Evolutionary conservation across 192 early-diverging fungal species (phyloP), one percentile per base, ranked within the genome.

Genomic region (Linnemannia zychae): DNA sequence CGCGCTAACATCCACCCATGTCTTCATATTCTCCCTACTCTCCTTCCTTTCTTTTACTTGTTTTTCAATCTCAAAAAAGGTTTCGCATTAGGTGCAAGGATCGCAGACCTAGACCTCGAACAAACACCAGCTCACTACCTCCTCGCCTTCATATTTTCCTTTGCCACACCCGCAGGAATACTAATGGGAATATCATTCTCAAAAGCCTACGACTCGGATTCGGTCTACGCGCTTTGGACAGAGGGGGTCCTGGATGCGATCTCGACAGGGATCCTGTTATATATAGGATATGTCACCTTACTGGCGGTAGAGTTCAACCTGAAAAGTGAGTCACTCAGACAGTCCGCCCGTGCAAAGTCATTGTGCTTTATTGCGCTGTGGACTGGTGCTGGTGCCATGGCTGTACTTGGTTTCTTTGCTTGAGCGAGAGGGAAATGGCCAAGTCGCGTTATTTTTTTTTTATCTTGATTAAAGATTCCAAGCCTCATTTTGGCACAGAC

Each of bases 261-360:
- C 38, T 94, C 94, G 1, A 92, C 96, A 0, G 96, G 96, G 18
- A 96, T 97, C 46, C 82, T 97, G 17, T 82, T 97, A 13, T 97
- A 97, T 84, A 94, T 90, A 80, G 93, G 93, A 2, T 91, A 93
- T 57, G 93, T 93, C 28, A 93, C 95, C 50, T 77, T 97, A 69
- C 90, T 97, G 47, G 91, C 92, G 28, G 88, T 91, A 38, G 95
- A 97, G 81, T 92, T 97, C 81, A 91, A 90, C 11, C 76, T 89
- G 47, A 92, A 89, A 22, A 50, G 70, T 22, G 77, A 79, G 18
- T 67, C 95, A 69, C 72, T 79, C 22, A 81, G 74, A 9, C 76
- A 82, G 34, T 53, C 87, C 20, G 67, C 73, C 7, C 66, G 22
- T 12, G 53, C 78, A 46, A 92, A 95, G 66, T 67, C 87, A 7